Conservation (phyloP, 2,329 filamentous ascomycete genomes). For the Neopestalotiopsis clavispora region DNA sequence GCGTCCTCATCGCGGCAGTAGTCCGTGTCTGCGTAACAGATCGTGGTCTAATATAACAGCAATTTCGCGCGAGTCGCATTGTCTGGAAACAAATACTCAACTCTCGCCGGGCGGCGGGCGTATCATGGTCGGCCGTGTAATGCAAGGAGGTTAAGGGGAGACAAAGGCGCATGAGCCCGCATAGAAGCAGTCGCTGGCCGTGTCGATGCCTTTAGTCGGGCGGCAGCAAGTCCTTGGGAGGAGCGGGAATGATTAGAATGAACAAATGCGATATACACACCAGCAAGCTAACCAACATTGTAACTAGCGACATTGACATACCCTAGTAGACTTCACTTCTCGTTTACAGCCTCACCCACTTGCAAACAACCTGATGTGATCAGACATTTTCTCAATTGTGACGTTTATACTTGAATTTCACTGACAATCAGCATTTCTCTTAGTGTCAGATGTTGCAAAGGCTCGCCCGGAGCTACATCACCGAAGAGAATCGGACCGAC, state of each 20-base stretch:
- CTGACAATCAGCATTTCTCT: too few relatives aligned
- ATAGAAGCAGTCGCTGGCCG: not conserved
- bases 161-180: not conserved
- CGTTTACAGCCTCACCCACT: not conserved
- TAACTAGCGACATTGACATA: slow-evolving; percentile 12
- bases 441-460: not conserved
- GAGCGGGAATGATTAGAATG: not conserved
- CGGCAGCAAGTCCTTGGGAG: not conserved
- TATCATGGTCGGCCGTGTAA: not conserved
- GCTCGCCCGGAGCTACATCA: not conserved
- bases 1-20: not conserved
- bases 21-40: not conserved
- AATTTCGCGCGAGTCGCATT: not conserved
- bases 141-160: not conserved
- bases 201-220: not conserved
- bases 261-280: slow-evolving; percentile 4
- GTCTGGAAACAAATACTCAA: slow-evolving; percentile 2
- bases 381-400: not conserved
- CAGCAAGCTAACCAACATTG: slow-evolving; percentile 5
- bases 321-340: slow-evolving; percentile 15
- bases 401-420: not conserved
- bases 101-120: not conserved
- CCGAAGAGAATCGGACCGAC: not conserved
- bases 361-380: not conserved
- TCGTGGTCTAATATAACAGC: not conserved